Conservation (phyloP, 2,329 filamentous ascomycete genomes). For the Venturia oleaginea region DNA sequence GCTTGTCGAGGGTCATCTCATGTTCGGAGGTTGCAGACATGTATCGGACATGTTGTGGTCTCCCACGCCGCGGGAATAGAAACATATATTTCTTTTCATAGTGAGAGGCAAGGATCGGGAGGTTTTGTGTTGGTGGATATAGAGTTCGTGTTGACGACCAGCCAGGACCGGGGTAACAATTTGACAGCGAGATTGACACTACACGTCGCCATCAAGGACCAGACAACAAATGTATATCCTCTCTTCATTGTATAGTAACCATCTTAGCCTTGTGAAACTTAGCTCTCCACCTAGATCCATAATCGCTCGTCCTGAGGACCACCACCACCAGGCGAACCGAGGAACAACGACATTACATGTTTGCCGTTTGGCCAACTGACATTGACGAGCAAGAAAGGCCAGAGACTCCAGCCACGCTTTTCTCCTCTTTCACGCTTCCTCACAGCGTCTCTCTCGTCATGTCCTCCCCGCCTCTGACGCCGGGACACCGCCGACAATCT, state of each 20-base stretch:
- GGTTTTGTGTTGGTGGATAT: neutral
- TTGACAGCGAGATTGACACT: neutral
- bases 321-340: neutral
- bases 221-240: neutral
- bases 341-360: neutral
- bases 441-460: neutral
- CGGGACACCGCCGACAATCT: constrained; percentile 7
- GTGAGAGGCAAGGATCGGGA: neutral
- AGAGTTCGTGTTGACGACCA: neutral
- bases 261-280: neutral
- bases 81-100: neutral
- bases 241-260: neutral
- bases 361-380: neutral
- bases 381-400: neutral
- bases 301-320: neutral
- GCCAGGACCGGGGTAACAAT: too few relatives aligned
- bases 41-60: neutral
- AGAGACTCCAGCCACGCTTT: constrained; percentile 4
- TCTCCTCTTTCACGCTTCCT: neutral
- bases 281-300: neutral
- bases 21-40: neutral
- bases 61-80: neutral
- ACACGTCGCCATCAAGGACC: neutral
- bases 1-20: too few relatives aligned
- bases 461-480: constrained; percentile 10